Conservation (phyloP, 179 eudicot genomes). For the Gypsophila paniculata region DNA sequence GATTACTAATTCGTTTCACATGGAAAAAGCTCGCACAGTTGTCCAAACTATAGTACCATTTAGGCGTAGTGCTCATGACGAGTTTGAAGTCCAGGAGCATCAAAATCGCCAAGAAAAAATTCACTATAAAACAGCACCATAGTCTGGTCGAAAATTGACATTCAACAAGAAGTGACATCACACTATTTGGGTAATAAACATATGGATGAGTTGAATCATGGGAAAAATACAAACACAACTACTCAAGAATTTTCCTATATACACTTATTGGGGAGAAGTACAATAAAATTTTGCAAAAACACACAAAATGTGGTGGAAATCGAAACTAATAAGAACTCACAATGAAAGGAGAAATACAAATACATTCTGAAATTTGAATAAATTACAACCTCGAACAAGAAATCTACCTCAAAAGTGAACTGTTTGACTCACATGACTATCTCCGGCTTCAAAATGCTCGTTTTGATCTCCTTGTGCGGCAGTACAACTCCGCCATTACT, state of each 20-base stretch:
- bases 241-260: conserved; percentile 28
- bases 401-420: conserved; percentile 17
- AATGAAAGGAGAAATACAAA: neutral
- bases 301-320: conserved; percentile 6
- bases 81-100: no score
- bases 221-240: conserved; percentile 8
- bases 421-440: conserved; percentile 63
- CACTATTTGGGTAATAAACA: neutral
- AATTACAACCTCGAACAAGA: conserved; percentile 22
- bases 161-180: neutral
- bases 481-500: conserved; percentile 94
- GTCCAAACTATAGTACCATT: no score
- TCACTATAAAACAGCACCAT: no score
- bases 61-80: no score
- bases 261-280: neutral
- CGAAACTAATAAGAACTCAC: conserved; percentile 12
- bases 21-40: no score
- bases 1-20: no score
- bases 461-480: conserved; percentile 89
- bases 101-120: no score
- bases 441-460: conserved; percentile 90
- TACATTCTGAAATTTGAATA: conserved; percentile 14
- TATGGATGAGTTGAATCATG: conserved; percentile 6
- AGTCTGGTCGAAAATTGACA: neutral
- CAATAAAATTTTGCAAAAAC: conserved; percentile 13